Base-by-base conservation (phyloP, 768 basidiomycete genomes). In the Phylloporus sp. region DNA sequence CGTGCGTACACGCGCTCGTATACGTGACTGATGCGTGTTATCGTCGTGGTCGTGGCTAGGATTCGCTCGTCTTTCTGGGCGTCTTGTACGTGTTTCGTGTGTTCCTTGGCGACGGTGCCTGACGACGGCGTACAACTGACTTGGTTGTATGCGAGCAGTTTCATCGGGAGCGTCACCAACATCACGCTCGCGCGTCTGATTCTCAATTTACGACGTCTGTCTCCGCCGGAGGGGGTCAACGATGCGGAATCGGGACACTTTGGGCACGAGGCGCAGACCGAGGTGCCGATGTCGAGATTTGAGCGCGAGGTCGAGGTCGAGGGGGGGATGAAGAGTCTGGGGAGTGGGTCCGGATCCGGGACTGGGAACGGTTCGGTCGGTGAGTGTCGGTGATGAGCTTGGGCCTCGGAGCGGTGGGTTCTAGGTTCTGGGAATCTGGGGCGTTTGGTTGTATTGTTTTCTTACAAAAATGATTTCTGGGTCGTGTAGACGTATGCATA, bases 91-190 rank as follows among this genome's bases (percentile, higher is more conserved):
- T 50, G 21, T 17, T 28, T 22, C 18, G 17, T 33, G 28, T n/a
- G n/a, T n/a, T n/a, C n/a, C n/a, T n/a, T n/a, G n/a, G n/a, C n/a
- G 6, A 13, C 5, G 22, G 24, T 33, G 3, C 18, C 47, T 54
- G 40, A 57, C 13, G n/a, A 4, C 0, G 6, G 15, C 23, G 8
- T 11, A 13, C n/a, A 21, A 10, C 17, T 20, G 9, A 18, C n/a
- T n/a, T n/a, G n/a, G n/a, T n/a, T n/a, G n/a, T n/a, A n/a, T n/a
- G n/a, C n/a, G n/a, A n/a, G 3, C 32, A 71, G 71, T 46, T 62
- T 70, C 49, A 41, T 67, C 9, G 71, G 71, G 70, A 63, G 69
- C 27, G 36, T 61, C 18, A 56, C 58, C 31, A 70, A 68, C 23
- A 50, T 67, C 5, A 63, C 63, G 14, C 56, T 68, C 2, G 52